A percentile compares a stretch with the other conserved stretches of the same genome.
phyloP scores from a whole-genome alignment of 176 grass and related monocot species.

The Musa troglodytarum region DNA sequence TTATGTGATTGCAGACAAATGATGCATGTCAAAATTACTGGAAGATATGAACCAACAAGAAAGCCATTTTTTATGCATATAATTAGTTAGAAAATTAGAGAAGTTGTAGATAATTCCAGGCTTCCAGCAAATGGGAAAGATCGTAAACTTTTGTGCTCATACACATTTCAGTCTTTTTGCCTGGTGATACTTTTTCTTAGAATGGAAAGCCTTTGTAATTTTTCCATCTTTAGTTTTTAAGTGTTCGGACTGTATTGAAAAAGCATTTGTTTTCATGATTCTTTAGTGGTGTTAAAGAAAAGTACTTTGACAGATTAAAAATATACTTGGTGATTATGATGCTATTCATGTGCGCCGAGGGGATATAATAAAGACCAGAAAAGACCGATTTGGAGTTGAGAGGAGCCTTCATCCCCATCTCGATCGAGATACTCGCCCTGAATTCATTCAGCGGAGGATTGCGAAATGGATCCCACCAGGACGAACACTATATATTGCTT shows the following conservation, averaged over 20 bases:
- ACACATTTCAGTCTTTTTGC: not conserved
- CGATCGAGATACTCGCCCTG: constrained; percentile 82
- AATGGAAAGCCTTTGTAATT: not conserved
- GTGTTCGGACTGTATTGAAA: no score
- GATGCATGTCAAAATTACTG: not conserved
- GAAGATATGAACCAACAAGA: not conserved
- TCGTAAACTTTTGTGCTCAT: not conserved
- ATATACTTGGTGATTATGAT: constrained; percentile 77
- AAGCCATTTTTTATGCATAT: not conserved
- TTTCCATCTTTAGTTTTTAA: not conserved
- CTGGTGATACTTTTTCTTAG: not conserved
- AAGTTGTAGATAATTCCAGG: not conserved
- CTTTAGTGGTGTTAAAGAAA: not conserved
- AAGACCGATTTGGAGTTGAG: constrained; percentile 74
- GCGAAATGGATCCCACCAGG: constrained; percentile 76
- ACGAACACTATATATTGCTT: constrained; percentile 77
- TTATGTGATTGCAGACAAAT: not conserved
- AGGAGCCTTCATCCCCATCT: constrained; percentile 89
- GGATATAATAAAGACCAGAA: constrained; percentile 82
- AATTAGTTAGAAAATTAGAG: not conserved
- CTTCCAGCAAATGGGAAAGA: not conserved
- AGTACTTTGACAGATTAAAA: constrained; percentile 56
- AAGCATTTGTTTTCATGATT: no score
- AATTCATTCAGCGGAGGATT: constrained; percentile 77
- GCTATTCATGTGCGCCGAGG: constrained; percentile 96